Evolutionary conservation across 495 filamentous ascomycete genomes (phyloP), one percentile per base, ranked within the genome.

Genomic region (Pseudevernia furfuracea): DNA sequence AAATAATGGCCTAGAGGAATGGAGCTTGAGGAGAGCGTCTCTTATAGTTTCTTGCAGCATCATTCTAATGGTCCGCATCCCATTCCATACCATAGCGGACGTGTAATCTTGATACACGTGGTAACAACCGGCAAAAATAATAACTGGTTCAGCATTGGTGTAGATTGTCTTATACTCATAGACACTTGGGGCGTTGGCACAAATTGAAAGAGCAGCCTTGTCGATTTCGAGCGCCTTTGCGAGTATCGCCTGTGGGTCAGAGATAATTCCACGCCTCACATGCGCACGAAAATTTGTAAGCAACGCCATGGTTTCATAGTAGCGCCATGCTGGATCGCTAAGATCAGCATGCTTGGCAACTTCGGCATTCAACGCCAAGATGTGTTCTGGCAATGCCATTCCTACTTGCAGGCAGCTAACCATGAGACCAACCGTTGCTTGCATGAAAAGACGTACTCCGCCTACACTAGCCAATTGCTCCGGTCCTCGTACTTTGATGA

Each of bases 401-500:
- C 46, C 49, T 17, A 53, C 15, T 53, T 19, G 25, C 14, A 53
- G 25, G 14, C 49, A 53, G 49, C 49, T 53, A 4, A 53, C 25
- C 49, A 19, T 53, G 5, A 53, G 49, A 53, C 49, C 4, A 2
- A 3, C 14, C 25, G 49, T 53, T 5, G 28, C 49, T 53, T 53
- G 49, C 25, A 32, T 17, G 28, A 53, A 53, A 25, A 32, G 1
- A 25, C 49, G 49, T 14, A 53, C 49, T 25, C 49, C 49, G 11
- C 17, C 9, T 30, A 30, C 5, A 19, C 49, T 53, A 30, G 23
- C 15, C 25, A 89, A 80, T 67, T 87, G 84, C 5, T 79, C 75
- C 3, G 73, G 59, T 12, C 85, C 86, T 30, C 86, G 77, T 67
- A 87, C 61, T 66, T 80, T 77, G 1, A 85, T 76, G 7, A 89